phyloP scores from a whole-genome alignment of 768 basidiomycete species.

The Wakefieldia striispora region DNA sequence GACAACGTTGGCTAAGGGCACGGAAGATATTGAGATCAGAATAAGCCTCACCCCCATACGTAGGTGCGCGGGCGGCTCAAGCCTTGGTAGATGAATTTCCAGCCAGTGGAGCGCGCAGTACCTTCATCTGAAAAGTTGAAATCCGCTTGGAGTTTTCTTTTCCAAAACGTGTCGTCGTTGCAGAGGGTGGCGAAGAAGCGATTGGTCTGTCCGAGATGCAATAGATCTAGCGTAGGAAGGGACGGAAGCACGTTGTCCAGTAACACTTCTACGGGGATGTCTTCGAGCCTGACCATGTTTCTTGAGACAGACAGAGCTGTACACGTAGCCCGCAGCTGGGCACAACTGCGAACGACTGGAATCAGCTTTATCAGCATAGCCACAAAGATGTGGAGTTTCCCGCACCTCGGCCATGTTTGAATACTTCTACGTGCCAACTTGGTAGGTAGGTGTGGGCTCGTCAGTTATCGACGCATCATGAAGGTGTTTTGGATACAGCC shows the following conservation, averaged over 20 bases:
- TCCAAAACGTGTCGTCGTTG: slow-evolving; percentile 80
- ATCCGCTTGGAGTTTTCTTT: slow-evolving; percentile 60
- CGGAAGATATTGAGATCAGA: background rate
- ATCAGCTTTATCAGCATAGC: slow-evolving; percentile 24
- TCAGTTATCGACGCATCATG: too few species aligned
- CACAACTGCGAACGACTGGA: background rate
- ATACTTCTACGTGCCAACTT: too few species aligned
- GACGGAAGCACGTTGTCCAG: slow-evolving; percentile 68
- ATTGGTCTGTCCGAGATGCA: slow-evolving; percentile 58
- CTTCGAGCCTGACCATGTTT: slow-evolving; percentile 41
- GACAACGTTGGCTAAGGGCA: background rate
- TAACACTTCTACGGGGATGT: slow-evolving; percentile 75
- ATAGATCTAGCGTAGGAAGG: slow-evolving; percentile 53
- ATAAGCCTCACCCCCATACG: slow-evolving; percentile 57
- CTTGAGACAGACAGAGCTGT: background rate
- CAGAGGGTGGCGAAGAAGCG: slow-evolving; percentile 59
- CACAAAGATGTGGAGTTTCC: slow-evolving; percentile 1
- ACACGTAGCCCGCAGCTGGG: slow-evolving; percentile 1
- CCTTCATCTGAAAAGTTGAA: slow-evolving; percentile 74
- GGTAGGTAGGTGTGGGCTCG: too few species aligned
- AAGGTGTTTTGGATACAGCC: too few species aligned
- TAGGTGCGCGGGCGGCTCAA: slow-evolving; percentile 52
- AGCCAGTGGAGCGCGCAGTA: slow-evolving; percentile 75
- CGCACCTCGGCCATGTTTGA: too few species aligned
- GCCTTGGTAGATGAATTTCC: slow-evolving; percentile 76